A percentile compares a stretch with the other conserved stretches of the same genome.
Evolutionary conservation across 345 rosid genomes (phyloP).

Genomic region (Sisymbrium altissimum): DNA sequence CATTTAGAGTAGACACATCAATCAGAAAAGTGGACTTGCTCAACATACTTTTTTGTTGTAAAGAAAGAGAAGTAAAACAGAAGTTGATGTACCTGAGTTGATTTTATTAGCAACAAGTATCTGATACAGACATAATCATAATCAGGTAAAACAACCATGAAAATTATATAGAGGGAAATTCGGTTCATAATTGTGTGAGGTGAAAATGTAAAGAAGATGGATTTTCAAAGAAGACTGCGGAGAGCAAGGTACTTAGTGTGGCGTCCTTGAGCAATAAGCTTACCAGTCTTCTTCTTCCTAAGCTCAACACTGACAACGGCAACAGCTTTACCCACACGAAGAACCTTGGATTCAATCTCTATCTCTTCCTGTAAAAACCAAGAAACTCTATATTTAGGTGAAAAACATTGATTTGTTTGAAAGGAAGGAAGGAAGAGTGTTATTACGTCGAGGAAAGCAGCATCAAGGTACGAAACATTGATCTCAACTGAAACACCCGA

Average conservation of each 20-base stretch:
- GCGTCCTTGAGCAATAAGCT: constrained; percentile 84
- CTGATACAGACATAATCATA: not conserved
- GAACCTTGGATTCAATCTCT: constrained; percentile 22
- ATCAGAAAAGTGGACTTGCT: not conserved
- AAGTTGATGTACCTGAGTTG: too few species aligned
- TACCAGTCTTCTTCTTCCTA: constrained; percentile 76
- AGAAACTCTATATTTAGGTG: too few species aligned
- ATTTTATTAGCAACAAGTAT: not conserved
- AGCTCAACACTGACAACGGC: constrained; percentile 75
- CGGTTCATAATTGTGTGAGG: too few species aligned
- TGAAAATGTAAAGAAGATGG: not conserved
- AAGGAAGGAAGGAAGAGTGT: too few species aligned
- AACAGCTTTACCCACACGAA: constrained; percentile 67
- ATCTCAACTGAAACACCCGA: constrained; percentile 86
- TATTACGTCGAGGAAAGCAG: constrained; percentile 59
- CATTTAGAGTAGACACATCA: too few species aligned
- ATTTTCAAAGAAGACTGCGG: constrained; percentile 52
- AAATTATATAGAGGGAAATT: too few species aligned
- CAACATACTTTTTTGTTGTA: not conserved
- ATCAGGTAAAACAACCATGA: too few species aligned
- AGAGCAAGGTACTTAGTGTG: constrained; percentile 77
- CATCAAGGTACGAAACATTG: constrained; percentile 80
- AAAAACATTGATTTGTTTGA: too few species aligned
- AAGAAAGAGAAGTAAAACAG: not conserved
- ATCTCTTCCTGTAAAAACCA: constrained; percentile 35